phyloP scores from a whole-genome alignment of 139 green algal genomes.

The Coelastrella sp. region DNA sequence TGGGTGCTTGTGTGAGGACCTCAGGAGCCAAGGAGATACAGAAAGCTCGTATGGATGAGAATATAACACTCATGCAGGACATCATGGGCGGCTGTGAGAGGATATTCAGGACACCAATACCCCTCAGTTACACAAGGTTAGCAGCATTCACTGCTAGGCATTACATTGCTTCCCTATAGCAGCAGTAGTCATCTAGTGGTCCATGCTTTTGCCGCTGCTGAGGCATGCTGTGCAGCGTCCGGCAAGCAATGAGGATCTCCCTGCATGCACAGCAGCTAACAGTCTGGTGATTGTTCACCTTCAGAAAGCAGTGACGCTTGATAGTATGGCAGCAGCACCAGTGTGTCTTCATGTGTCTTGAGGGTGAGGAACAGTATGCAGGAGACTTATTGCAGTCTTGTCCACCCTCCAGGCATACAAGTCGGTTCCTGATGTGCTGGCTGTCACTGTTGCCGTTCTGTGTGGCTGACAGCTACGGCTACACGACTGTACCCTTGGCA shows the following conservation, averaged over 20 bases:
- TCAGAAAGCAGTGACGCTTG: too few relatives aligned
- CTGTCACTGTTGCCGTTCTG: constrained; percentile 51
- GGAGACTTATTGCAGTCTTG: too few relatives aligned
- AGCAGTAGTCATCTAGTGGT: too few relatives aligned
- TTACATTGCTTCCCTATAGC: too few relatives aligned
- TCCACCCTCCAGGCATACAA: constrained; percentile 43
- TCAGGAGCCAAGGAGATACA: not conserved
- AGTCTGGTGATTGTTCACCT: too few relatives aligned
- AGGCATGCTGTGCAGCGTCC: too few relatives aligned
- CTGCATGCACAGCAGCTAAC: too few relatives aligned
- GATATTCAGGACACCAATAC: constrained; percentile 85
- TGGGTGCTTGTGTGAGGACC: not conserved
- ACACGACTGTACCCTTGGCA: constrained; percentile 40
- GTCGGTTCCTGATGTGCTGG: constrained; percentile 52
- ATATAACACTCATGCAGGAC: constrained; percentile 56
- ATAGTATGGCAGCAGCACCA: too few relatives aligned
- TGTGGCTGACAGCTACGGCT: constrained; percentile 42
- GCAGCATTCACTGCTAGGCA: too few relatives aligned
- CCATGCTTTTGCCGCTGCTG: not conserved
- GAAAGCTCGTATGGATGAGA: constrained; percentile 33
- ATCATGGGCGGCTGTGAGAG: constrained; percentile 70
- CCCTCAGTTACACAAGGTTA: constrained; percentile 71
- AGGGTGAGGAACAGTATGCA: too few relatives aligned
- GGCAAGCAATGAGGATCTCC: too few relatives aligned
- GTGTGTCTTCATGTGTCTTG: too few relatives aligned